These are phyloP conservation scores for Colletotrichum phormii DNA, from an alignment of 2,329 filamentous ascomycete genomes.

Conservation along the genomic window DNA sequence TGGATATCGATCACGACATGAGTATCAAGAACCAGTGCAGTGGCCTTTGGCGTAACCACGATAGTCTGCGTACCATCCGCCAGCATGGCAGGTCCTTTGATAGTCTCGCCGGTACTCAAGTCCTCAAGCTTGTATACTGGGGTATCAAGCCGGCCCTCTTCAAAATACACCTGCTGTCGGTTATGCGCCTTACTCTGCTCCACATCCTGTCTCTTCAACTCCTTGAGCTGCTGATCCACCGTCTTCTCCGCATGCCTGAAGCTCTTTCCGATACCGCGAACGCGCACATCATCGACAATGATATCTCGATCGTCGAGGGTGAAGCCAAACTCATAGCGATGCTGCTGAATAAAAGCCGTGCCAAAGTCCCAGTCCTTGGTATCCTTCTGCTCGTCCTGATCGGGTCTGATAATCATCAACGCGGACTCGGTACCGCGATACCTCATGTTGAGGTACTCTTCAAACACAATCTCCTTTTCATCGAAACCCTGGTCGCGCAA, in stretches of 20 bases:
- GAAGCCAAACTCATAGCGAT: constrained; percentile 94
- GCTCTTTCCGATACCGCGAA: constrained; percentile 89
- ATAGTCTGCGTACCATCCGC: constrained; percentile 93
- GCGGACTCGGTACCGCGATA: constrained; percentile 93
- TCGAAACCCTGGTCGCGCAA: constrained; percentile 84
- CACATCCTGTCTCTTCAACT: constrained; percentile 70
- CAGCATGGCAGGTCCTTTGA: constrained; percentile 86
- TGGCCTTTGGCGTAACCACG: constrained; percentile 83
- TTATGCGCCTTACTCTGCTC: constrained; percentile 71
- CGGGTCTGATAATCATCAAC: constrained; percentile 87
- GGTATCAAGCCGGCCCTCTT: constrained; percentile 81
- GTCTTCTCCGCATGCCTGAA: constrained; percentile 84
- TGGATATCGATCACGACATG: constrained; percentile 90
- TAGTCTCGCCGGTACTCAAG: constrained; percentile 76
- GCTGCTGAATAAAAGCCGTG: constrained; percentile 85
- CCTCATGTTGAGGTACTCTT: constrained; percentile 94
- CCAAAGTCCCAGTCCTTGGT: constrained; percentile 82
- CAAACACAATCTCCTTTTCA: constrained; percentile 80
- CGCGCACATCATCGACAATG: constrained; percentile 89
- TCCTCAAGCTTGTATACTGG: constrained; percentile 86
- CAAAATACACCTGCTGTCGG: constrained; percentile 80
- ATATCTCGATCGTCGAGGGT: constrained; percentile 86
- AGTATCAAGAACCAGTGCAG: constrained; percentile 82
- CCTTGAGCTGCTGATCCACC: constrained; percentile 84
- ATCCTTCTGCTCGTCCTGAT: constrained; percentile 68